phyloP scores from a whole-genome alignment of 305 asterid genomes.

The Andrographis paniculata region DNA sequence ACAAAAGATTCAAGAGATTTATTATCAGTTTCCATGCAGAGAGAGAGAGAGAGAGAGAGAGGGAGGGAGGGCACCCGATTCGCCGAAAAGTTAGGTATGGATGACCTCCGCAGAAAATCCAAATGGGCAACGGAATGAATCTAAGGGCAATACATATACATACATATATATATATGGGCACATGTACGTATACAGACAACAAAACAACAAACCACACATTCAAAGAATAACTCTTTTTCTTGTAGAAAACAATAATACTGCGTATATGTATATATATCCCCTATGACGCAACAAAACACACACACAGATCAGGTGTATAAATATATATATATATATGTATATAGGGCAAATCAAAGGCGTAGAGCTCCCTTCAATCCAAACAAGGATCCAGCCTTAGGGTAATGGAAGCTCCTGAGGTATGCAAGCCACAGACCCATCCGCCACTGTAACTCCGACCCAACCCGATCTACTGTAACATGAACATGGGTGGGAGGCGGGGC shows the following conservation, averaged over 20 bases:
- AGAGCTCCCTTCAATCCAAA: slow-evolving; percentile 99
- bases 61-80: neutral
- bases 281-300: neutral
- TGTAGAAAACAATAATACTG: too few relatives aligned
- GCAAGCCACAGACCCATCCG: slow-evolving; percentile 83
- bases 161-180: too few relatives aligned
- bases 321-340: too few relatives aligned
- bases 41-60: neutral
- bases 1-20: neutral
- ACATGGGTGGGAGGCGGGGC: too few relatives aligned
- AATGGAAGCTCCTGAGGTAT: slow-evolving; percentile 67
- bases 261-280: too few relatives aligned
- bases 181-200: too few relatives aligned
- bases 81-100: neutral
- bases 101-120: neutral
- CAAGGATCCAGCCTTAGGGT: slow-evolving; percentile 38
- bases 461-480: too few relatives aligned
- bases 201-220: neutral
- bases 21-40: neutral
- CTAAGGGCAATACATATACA: too few relatives aligned
- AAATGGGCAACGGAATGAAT: neutral
- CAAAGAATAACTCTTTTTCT: too few relatives aligned
- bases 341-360: slow-evolving; percentile 21
- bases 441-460: too few relatives aligned
- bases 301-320: neutral